A percentile compares a stretch with the other conserved stretches of the same genome.
Conservation (phyloP, 106 monocot species). For the Dendrobium chrysotoxum region DNA sequence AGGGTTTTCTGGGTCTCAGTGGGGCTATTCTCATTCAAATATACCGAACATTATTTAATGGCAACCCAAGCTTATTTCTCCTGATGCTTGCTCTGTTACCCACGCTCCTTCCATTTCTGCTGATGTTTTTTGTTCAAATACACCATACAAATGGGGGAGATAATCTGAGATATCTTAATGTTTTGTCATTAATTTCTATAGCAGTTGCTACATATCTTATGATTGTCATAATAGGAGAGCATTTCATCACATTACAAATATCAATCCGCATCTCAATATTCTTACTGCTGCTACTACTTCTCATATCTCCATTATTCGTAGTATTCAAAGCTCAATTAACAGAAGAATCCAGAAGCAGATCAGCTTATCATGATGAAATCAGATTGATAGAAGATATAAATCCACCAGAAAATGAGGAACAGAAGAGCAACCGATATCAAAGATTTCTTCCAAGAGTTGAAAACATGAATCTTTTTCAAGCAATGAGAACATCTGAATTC, state of each 20-base stretch:
- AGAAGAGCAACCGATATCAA: background rate
- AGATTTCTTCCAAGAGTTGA: slow-evolving; percentile 12
- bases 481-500: slow-evolving; percentile 53
- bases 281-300: slow-evolving; percentile 46
- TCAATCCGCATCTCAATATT: slow-evolving; percentile 16
- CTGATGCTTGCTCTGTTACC: slow-evolving; percentile 74
- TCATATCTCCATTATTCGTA: slow-evolving; percentile 42
- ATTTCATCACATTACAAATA: slow-evolving; percentile 23
- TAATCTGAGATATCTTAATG: slow-evolving; percentile 50
- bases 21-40: slow-evolving; percentile 79
- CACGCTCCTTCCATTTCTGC: slow-evolving; percentile 48
- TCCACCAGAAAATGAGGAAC: background rate
- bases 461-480: slow-evolving; percentile 44
- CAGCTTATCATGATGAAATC: slow-evolving; percentile 18
- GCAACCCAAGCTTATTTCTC: slow-evolving; percentile 55
- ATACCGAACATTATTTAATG: slow-evolving; percentile 51
- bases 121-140: slow-evolving; percentile 61
- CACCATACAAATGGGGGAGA: slow-evolving; percentile 17
- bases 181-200: slow-evolving; percentile 60
- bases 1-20: slow-evolving; percentile 92
- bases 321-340: slow-evolving; percentile 26
- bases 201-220: slow-evolving; percentile 66
- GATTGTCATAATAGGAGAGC: slow-evolving; percentile 66
- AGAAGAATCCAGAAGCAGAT: slow-evolving; percentile 7
- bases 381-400: slow-evolving; percentile 18